These are phyloP conservation scores for Aspergillus aculeatus DNA, from an alignment of 2,329 filamentous ascomycete genomes.

Conservation along the genomic window DNA sequence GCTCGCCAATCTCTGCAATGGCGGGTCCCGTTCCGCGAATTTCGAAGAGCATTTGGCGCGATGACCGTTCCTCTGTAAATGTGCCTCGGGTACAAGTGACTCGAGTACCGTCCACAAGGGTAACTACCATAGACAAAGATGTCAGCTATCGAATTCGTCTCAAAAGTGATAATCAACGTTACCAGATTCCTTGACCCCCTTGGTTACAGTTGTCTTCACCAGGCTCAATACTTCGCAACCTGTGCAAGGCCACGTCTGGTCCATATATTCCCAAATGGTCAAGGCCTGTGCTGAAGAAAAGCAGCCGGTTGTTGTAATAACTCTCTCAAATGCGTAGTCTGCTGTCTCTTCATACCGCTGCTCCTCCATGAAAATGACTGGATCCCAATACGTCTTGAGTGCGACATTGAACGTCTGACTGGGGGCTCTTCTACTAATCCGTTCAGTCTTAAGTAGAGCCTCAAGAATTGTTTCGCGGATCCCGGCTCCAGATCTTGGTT, in stretches of 20 bases:
- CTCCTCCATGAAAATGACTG: neutral
- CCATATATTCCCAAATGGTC: neutral
- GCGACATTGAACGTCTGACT: neutral
- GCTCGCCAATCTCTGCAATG: conserved; percentile 8
- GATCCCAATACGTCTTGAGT: neutral
- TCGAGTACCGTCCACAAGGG: no score
- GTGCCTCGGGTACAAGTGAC: no score
- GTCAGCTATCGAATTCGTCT: no score
- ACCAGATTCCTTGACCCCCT: no score
- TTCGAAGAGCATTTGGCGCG: neutral
- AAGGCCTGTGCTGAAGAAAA: neutral
- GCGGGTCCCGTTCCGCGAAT: neutral
- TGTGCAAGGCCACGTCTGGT: neutral
- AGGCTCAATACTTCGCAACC: neutral
- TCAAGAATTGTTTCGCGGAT: no score
- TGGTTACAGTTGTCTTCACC: neutral
- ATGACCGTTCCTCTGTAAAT: no score
- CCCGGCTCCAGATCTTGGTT: no score
- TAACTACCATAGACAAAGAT: no score
- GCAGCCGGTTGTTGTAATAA: neutral
- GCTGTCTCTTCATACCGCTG: neutral
- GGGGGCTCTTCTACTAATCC: no score
- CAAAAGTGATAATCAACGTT: no score
- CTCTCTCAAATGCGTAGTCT: neutral
- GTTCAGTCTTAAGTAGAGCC: no score